Evolutionary conservation across 352 stramenopile genomes (phyloP), one percentile per base, ranked within the genome.

Genomic region (Pythium guiyangense): DNA sequence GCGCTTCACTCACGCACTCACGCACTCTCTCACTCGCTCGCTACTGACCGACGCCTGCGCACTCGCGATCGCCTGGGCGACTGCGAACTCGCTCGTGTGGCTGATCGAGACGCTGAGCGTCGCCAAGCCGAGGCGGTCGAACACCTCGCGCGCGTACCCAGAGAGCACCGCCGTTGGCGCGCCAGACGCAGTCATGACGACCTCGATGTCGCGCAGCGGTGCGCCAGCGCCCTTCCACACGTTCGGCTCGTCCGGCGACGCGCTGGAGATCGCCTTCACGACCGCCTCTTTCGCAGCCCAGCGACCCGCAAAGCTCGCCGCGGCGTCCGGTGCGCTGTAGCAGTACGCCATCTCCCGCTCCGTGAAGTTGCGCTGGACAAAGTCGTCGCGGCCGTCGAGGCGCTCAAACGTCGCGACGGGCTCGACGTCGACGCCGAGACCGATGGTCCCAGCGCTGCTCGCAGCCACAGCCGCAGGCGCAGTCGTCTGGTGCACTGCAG

Each of bases 231-330:
- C n/a, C n/a, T n/a, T n/a, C n/a, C n/a, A n/a, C n/a, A n/a, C n/a
- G n/a, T n/a, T n/a, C n/a, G n/a, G n/a, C n/a, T n/a, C n/a, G n/a
- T n/a, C n/a, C n/a, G n/a, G n/a, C n/a, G n/a, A n/a, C n/a, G n/a
- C n/a, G n/a, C n/a, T n/a, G n/a, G n/a, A n/a, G n/a, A n/a, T n/a
- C n/a, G n/a, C n/a, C n/a, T n/a, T 96, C 62, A 96, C 82, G 47
- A 93, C 77, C 18, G 88, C 88, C 57, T 96, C 86, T 69, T 96
- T 96, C 6, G 84, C 86, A 27, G 88, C 88, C 88, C 86, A 96
- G 22, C 86, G 86, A 52, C 83, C 88, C 0, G 88, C 88, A 58
- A 96, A 95, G 63, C 80, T 94, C 26, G 86, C 71, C 4, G 84
- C 84, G 17, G 88, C 81, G 60, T 90, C 69, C 22, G 84, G 67